These are phyloP conservation scores for Pulveroboletus sp. DNA, from an alignment of 768 basidiomycete genomes.

Conservation along the genomic window DNA sequence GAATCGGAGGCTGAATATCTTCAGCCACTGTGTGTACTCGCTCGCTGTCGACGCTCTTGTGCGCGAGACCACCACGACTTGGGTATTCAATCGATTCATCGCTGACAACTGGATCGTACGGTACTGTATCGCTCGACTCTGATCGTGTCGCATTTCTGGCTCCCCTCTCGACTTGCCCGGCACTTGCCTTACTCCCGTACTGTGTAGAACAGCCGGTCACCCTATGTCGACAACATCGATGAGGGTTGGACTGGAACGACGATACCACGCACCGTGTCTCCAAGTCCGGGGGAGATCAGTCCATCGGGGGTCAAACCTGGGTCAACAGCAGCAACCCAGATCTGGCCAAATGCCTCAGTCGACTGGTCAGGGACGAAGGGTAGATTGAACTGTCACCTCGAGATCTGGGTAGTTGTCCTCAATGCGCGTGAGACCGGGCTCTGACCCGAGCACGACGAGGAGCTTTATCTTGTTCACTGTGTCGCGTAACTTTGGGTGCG, in stretches of 20 bases:
- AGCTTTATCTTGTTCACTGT: conserved; percentile 72
- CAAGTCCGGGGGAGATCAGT: conserved; percentile 84
- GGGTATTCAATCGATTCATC: background rate
- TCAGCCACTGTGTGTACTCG: too few species aligned
- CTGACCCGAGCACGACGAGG: conserved; percentile 74
- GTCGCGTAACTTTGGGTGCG: background rate
- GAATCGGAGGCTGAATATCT: too few species aligned
- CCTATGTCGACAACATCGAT: conserved; percentile 39
- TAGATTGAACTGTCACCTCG: conserved; percentile 47
- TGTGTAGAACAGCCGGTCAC: conserved; percentile 83
- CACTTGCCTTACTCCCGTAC: conserved; percentile 32
- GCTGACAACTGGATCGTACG: background rate
- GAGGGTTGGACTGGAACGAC: background rate
- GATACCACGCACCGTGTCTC: conserved; percentile 67
- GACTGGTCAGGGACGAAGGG: background rate
- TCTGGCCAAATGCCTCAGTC: conserved; percentile 40
- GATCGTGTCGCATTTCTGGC: background rate
- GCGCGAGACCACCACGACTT: too few species aligned
- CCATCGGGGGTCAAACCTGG: conserved; percentile 66
- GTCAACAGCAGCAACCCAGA: conserved; percentile 86
- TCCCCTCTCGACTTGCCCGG: background rate
- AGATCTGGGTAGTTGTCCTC: conserved; percentile 67
- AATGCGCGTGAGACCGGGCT: conserved; percentile 66
- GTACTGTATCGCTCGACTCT: background rate
- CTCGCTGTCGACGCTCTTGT: too few species aligned